Evolutionary conservation across 306 rosid genomes (phyloP).

Genomic region (Cyclanthera cordifolia): DNA sequence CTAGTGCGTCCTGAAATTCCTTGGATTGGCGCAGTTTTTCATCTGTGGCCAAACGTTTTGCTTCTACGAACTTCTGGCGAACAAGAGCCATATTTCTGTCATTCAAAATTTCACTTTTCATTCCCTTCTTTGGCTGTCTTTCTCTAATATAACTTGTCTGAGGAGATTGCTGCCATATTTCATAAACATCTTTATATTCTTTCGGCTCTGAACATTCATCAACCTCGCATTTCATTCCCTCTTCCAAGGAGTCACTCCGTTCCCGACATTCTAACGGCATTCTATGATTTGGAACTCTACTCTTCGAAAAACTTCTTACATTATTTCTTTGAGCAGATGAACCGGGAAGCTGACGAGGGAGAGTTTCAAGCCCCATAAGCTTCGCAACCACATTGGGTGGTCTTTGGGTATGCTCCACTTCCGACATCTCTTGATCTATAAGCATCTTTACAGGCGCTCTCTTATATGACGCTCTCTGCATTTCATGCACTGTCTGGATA

Average conservation of each 20-base stretch:
- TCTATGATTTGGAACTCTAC: constrained; percentile 27
- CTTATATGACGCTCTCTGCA: constrained; percentile 40
- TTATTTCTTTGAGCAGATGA: constrained; percentile 41
- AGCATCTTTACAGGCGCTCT: constrained; percentile 57
- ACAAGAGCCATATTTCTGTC: constrained; percentile 58
- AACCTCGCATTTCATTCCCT: constrained; percentile 35
- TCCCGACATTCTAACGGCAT: constrained; percentile 39
- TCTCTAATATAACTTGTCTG: constrained; percentile 37
- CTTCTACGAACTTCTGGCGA: constrained; percentile 63
- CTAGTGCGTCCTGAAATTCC: constrained; percentile 68
- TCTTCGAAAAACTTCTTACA: constrained; percentile 29
- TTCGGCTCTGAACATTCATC: constrained; percentile 31
- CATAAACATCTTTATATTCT: constrained; percentile 48
- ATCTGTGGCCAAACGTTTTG: constrained; percentile 45
- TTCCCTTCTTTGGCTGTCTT: constrained; percentile 42
- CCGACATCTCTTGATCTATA: constrained; percentile 74
- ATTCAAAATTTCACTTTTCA: constrained; percentile 32
- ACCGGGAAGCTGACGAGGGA: constrained; percentile 40
- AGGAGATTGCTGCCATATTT: constrained; percentile 65
- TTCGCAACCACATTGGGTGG: constrained; percentile 81
- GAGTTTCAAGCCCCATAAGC: constrained; percentile 84
- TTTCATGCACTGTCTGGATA: constrained; percentile 19
- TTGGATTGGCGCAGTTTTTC: constrained; percentile 53
- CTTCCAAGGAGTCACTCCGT: constrained; percentile 33
- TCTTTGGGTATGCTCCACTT: constrained; percentile 35